Percentiles rank a stretch among this genome's conserved stretches.
Conservation (phyloP, 257 asterid genomes). For the Fraxinus pennsylvanica region DNA sequence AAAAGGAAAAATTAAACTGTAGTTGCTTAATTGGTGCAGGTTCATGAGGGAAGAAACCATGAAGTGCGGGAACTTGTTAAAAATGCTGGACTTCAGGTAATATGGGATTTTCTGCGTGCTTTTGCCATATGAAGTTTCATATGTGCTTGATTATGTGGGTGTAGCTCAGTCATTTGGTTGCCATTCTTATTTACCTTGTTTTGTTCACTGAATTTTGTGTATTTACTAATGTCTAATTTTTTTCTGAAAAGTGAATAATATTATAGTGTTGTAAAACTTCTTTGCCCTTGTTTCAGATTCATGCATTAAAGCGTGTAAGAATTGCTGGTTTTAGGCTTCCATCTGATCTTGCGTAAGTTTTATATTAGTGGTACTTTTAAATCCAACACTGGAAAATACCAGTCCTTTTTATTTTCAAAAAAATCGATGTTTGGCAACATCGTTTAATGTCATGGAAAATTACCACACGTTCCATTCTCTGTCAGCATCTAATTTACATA, state of each 20-base stretch:
- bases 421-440: not conserved
- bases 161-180: not conserved
- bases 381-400: not conserved
- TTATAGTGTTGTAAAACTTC: conserved; percentile 6
- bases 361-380: not conserved
- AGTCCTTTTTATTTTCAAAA: not conserved
- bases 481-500: not conserved
- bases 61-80: conserved; percentile 99
- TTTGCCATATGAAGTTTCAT: conserved; percentile 14
- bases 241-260: conserved; percentile 7
- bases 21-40: conserved; percentile 48
- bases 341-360: conserved; percentile 81
- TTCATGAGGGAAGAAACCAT: conserved; percentile 97
- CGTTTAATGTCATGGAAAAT: not conserved
- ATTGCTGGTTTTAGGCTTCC: conserved; percentile 96
- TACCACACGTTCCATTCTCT: conserved; percentile 2
- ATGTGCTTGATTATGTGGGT: not conserved
- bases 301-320: conserved; percentile 85
- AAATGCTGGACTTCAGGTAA: conserved; percentile 97
- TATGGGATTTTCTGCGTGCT: conserved; percentile 20
- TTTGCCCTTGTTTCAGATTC: conserved; percentile 57
- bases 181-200: not conserved
- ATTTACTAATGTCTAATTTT: not conserved
- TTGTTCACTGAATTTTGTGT: not conserved
- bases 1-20: not conserved